Conservation (phyloP, 345 rosid species). For the Clausena lansium region DNA sequence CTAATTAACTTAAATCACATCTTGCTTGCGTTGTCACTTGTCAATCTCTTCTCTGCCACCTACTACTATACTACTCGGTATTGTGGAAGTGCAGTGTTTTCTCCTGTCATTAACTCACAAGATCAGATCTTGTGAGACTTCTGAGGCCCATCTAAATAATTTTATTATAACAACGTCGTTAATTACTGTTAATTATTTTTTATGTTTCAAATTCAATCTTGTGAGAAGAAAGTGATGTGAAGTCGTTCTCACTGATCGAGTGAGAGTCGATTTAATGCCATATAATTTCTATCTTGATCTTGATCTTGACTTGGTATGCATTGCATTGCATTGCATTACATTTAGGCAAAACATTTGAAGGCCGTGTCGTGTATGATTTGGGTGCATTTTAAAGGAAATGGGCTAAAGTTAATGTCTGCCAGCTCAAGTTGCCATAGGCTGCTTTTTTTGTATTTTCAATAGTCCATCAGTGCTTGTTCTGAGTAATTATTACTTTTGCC, state of each 20-base stretch:
- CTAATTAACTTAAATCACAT: no score
- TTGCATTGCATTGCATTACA: not conserved
- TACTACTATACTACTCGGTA: no score
- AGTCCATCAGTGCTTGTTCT: not conserved
- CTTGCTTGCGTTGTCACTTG: no score
- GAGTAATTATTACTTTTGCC: not conserved
- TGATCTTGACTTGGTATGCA: not conserved
- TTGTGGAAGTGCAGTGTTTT: not conserved
- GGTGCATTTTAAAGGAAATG: not conserved
- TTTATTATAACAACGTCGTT: not conserved
- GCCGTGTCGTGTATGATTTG: not conserved
- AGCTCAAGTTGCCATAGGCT: slow-evolving; percentile 3
- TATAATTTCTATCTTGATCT: no score
- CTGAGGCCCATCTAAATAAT: not conserved
- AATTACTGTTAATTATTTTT: not conserved
- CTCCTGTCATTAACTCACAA: not conserved
- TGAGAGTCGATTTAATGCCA: no score
- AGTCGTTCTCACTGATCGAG: not conserved
- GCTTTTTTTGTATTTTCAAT: not conserved
- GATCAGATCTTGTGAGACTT: not conserved
- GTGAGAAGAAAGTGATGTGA: not conserved
- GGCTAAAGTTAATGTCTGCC: not conserved
- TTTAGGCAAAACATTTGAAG: not conserved
- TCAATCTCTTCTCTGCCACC: not conserved
- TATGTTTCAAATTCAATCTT: not conserved